A percentile compares a stretch with the other conserved stretches of the same genome.
These are phyloP conservation scores for Dissophora globulifera DNA, from an alignment of 192 early-diverging fungal species.

Conservation along the genomic window DNA sequence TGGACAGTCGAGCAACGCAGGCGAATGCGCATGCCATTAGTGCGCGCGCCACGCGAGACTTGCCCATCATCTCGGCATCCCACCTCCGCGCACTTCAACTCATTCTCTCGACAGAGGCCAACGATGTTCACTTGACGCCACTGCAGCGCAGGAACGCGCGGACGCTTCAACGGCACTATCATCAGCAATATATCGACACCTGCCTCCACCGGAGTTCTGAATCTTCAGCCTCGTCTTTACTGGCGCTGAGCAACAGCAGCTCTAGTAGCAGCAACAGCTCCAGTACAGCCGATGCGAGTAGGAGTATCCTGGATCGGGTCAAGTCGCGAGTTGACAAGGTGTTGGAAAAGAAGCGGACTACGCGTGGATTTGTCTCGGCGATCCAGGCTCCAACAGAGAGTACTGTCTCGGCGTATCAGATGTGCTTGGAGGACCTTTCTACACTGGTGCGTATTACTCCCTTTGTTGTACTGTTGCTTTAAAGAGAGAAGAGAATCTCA, in stretches of 20 bases:
- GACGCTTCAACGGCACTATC: constrained; percentile 29
- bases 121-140: constrained; percentile 22
- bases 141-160: constrained; percentile 37
- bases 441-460: constrained; percentile 2
- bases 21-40: constrained; percentile 25
- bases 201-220: constrained; percentile 13
- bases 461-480: too few relatives aligned
- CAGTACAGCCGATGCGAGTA: not conserved
- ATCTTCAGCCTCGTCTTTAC: too few relatives aligned
- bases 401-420: constrained; percentile 7
- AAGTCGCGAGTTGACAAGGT: constrained; percentile 6
- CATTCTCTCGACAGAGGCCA: constrained; percentile 38
- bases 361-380: constrained; percentile 15
- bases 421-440: constrained; percentile 19
- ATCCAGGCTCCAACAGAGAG: not conserved
- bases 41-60: constrained; percentile 7
- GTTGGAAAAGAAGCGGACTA: constrained; percentile 15
- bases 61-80: constrained; percentile 38
- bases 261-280: too few relatives aligned
- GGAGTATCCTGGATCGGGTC: constrained; percentile 25
- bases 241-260: too few relatives aligned
- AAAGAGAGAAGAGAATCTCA: too few relatives aligned
- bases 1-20: constrained; percentile 24
- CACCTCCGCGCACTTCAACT: constrained; percentile 33
- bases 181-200: constrained; percentile 19